A percentile compares a stretch with the other conserved stretches of the same genome.
phyloP scores from a whole-genome alignment of 1,139 yeast genomes.

The Taiozyma sp. region DNA sequence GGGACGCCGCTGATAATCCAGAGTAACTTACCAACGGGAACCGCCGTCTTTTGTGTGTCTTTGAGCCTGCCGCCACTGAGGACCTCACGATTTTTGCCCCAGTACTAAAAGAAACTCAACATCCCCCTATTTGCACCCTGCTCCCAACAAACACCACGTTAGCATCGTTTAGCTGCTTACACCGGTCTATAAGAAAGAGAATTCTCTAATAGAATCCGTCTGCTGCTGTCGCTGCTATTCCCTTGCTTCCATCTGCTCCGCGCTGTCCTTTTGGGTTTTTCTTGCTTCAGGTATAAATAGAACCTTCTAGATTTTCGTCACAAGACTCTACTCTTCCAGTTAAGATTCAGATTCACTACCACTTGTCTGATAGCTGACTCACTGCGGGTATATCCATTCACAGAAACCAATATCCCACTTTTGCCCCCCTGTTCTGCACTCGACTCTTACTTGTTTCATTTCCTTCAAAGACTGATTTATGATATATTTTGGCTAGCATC shows the following conservation, averaged over 20 bases:
- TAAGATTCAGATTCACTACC: background rate
- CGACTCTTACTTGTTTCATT: background rate
- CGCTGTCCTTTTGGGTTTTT: background rate
- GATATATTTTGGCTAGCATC: background rate
- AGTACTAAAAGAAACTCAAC: background rate
- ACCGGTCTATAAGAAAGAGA: background rate
- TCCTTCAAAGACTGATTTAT: background rate
- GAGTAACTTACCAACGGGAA: background rate
- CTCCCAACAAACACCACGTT: background rate
- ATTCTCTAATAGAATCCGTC: slow-evolving; percentile 3
- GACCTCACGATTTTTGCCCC: background rate
- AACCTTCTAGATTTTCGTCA: background rate
- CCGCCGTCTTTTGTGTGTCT: background rate
- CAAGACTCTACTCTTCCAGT: background rate
- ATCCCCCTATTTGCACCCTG: background rate
- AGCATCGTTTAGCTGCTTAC: background rate
- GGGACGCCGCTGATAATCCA: background rate
- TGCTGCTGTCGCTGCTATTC: background rate
- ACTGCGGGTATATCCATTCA: background rate
- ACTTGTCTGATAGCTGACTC: background rate
- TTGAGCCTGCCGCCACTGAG: background rate
- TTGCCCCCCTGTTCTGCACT: background rate
- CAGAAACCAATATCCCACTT: background rate
- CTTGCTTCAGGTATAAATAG: background rate
- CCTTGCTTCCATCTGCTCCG: background rate